Base-by-base conservation (phyloP, 208 protist species). In the Acanthamoeba lenticulata region DNA sequence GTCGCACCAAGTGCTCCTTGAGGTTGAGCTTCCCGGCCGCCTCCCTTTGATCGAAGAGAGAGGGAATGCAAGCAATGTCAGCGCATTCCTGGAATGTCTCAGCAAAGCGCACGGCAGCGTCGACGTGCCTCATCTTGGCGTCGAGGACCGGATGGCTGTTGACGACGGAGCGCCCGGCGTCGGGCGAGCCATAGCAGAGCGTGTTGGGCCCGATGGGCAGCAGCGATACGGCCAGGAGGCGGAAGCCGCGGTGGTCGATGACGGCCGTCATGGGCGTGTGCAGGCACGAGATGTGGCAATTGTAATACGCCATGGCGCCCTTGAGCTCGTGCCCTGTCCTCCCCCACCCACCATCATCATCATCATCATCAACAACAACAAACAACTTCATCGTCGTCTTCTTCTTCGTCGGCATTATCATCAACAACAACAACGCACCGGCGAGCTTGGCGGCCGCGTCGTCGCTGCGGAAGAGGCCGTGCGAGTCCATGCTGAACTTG, bases 11-110 rank as follows among this genome's bases (percentile, higher is more conserved):
- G 36, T 90, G 83, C 36, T 69, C 52, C 38, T 90, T 90, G n/a
- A 90, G 45, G 36, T 90, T 90, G 21, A 90, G 83, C 36, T 90
- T 90, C 83, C 69, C 29, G 0, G 83, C 83, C 4, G 83, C 83
- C 13, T 62, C 55, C 57, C 52, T 69, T 21, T 21, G 52, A 60
- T 27, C 21, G 21, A 60, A 21, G 11, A 21, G 21, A 21, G 52
- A 21, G 52, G 21, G 11, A 21, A 60, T 60, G 52, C 21, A 27
- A 60, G n/a, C n/a, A n/a, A n/a, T n/a, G n/a, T n/a, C n/a, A n/a
- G n/a, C n/a, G n/a, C n/a, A n/a, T n/a, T n/a, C n/a, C n/a, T n/a
- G n/a, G n/a, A n/a, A n/a, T n/a, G n/a, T n/a, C n/a, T n/a, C n/a
- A n/a, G n/a, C n/a, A n/a, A n/a, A n/a, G n/a, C n/a, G n/a, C n/a